phyloP scores from a whole-genome alignment of 2,329 filamentous ascomycete genomes.

The Coccinonectria pachysandricola region DNA sequence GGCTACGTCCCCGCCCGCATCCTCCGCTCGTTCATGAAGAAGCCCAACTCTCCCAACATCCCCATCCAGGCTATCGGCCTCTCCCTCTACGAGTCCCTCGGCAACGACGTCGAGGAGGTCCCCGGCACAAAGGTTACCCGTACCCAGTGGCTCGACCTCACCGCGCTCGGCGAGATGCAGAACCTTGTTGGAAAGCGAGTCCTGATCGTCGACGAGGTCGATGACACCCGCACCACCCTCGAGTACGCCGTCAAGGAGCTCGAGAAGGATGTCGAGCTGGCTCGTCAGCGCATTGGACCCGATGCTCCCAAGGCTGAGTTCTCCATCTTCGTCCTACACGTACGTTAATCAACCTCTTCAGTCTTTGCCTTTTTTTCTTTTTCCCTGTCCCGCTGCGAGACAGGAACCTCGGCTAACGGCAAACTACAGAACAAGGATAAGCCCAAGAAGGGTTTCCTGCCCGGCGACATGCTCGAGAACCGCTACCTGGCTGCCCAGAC shows the following conservation, averaged over 20 bases:
- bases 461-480: conserved; percentile 63
- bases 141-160: conserved; percentile 93
- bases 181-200: conserved; percentile 21
- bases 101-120: conserved; percentile 50
- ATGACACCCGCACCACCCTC: conserved; percentile 87
- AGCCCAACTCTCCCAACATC: conserved; percentile 79
- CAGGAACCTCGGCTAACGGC: conserved; percentile 6
- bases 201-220: conserved; percentile 51
- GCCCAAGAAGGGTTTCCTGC: conserved; percentile 80
- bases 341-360: conserved; percentile 31
- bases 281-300: conserved; percentile 61
- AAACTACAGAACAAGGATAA: conserved; percentile 82
- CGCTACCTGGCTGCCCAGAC: conserved; percentile 81
- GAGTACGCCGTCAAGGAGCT: conserved; percentile 91
- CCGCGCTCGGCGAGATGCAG: conserved; percentile 62
- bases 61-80: conserved; percentile 98
- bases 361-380: accelerated
- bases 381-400: no score
- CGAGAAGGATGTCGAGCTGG: conserved; percentile 84
- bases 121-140: conserved; percentile 84
- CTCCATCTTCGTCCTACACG: conserved; percentile 89
- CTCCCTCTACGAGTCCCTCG: conserved; percentile 86
- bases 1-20: conserved; percentile 97
- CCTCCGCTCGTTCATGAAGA: conserved; percentile 93
- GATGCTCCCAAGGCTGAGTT: conserved; percentile 67